Conservation (phyloP, 2,329 filamentous ascomycete genomes). For the Fusarium coffeatum region DNA sequence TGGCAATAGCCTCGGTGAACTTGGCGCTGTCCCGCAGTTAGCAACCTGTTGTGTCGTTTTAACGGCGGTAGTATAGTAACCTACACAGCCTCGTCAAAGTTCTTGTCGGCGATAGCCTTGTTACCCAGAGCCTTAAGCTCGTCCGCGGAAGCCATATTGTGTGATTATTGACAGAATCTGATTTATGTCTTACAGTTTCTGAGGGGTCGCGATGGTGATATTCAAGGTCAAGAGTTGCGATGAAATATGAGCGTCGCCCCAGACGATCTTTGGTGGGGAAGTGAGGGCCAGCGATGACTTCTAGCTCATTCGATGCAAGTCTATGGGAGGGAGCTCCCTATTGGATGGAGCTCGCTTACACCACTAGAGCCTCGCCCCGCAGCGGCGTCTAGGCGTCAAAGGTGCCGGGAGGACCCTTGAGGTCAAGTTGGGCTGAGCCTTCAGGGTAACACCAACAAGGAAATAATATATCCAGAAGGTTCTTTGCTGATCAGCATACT, state of each 20-base stretch:
- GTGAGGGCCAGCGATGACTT: constrained; percentile 51
- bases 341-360: constrained; percentile 46
- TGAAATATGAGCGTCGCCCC: constrained; percentile 39
- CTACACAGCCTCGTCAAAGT: constrained; percentile 95
- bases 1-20: constrained; percentile 90
- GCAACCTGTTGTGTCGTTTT: constrained; percentile 9
- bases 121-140: constrained; percentile 98
- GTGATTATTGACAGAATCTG: constrained; percentile 21
- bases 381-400: constrained; percentile 30
- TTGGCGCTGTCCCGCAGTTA: constrained; percentile 73
- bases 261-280: constrained; percentile 48
- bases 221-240: constrained; percentile 36
- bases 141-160: constrained; percentile 69
- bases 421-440: constrained; percentile 2
- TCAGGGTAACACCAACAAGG: constrained; percentile 35
- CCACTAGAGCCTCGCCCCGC: constrained; percentile 20
- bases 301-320: constrained; percentile 58
- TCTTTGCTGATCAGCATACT: background rate
- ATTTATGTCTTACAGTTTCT: constrained; percentile 20
- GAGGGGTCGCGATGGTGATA: constrained; percentile 21
- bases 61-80: constrained; percentile 52
- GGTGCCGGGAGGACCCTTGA: constrained; percentile 34
- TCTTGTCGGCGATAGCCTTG: constrained; percentile 97
- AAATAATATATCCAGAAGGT: constrained; percentile 28
- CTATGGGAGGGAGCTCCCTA: constrained; percentile 43